These are phyloP conservation scores for Colletotrichum musae DNA, from an alignment of 2,329 filamentous ascomycete species.

Conservation along the genomic window DNA sequence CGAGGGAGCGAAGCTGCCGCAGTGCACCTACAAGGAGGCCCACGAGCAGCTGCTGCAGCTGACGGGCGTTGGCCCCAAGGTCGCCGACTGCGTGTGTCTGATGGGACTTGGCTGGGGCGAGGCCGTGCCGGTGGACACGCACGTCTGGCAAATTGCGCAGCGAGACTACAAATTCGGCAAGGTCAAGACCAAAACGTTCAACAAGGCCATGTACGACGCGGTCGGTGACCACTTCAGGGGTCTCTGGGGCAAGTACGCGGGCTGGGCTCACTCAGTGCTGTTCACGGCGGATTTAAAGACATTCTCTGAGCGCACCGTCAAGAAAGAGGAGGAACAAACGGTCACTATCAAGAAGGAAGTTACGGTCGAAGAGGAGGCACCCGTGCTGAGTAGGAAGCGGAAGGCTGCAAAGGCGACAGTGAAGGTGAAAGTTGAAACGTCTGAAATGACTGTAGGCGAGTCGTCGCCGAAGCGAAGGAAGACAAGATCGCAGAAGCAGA, in stretches of 20 bases:
- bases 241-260: conserved; percentile 93
- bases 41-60: conserved; percentile 85
- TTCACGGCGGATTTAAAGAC: conserved; percentile 93
- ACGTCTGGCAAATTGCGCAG: conserved; percentile 98
- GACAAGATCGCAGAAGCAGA: conserved; percentile 37
- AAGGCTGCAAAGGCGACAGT: conserved; percentile 38
- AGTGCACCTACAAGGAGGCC: conserved; percentile 80
- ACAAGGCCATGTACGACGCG: conserved; percentile 89
- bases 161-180: conserved; percentile 94
- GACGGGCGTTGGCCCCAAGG: conserved; percentile 94
- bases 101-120: conserved; percentile 98
- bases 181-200: conserved; percentile 86
- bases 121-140: conserved; percentile 95
- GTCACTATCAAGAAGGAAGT: conserved; percentile 46
- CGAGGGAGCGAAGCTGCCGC: conserved; percentile 60
- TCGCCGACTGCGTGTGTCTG: conserved; percentile 95
- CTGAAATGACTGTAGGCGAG: neutral
- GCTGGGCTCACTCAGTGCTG: conserved; percentile 97
- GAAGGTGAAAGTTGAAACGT: conserved; percentile 38
- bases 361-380: conserved; percentile 49
- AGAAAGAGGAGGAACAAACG: conserved; percentile 40
- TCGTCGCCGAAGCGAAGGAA: conserved; percentile 36
- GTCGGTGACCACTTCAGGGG: conserved; percentile 90
- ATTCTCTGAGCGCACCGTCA: conserved; percentile 78
- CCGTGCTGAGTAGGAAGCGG: conserved; percentile 37